A percentile compares a stretch with the other conserved stretches of the same genome.
Conservation (phyloP, 1,284 basidiomycete species). For the Mrakiaceae sp. region DNA sequence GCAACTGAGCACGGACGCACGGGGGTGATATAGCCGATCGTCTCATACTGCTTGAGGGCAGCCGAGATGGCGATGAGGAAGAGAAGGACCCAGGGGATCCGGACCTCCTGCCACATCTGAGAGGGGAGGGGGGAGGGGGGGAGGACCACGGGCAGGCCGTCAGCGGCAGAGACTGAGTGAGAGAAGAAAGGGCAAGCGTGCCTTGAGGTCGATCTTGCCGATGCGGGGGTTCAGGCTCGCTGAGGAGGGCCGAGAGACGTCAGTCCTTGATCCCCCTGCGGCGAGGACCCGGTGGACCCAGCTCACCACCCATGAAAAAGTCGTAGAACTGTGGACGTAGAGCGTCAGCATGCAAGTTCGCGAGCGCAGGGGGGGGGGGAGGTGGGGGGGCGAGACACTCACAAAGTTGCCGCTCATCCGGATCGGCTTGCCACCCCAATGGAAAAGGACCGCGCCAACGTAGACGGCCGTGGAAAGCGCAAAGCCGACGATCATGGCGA, state of each 20-base stretch:
- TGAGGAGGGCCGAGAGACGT: background rate
- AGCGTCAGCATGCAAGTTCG: too few relatives aligned
- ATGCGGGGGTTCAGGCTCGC: slow-evolving; percentile 87
- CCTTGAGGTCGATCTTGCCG: slow-evolving; percentile 16
- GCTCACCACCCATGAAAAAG: slow-evolving; percentile 71
- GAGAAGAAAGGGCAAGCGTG: background rate
- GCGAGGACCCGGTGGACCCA: background rate
- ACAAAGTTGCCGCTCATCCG: slow-evolving; percentile 89
- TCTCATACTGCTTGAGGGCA: slow-evolving; percentile 89
- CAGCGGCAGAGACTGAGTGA: background rate
- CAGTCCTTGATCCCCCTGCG: background rate
- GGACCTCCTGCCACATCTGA: slow-evolving; percentile 97
- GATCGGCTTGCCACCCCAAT: slow-evolving; percentile 60
- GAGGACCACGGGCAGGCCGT: background rate
- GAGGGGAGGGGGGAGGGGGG: background rate
- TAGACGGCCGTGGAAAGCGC: slow-evolving; percentile 68
- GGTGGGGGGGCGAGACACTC: too few relatives aligned
- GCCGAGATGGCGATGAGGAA: slow-evolving; percentile 89
- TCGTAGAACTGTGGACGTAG: slow-evolving; percentile 47
- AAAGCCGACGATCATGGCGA: slow-evolving; percentile 87
- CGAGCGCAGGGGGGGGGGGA: too few relatives aligned
- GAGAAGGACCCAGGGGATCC: slow-evolving; percentile 93
- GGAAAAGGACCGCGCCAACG: slow-evolving; percentile 51
- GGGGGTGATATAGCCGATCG: slow-evolving; percentile 61
- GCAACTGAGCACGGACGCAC: background rate